Evolutionary conservation across 2,329 filamentous ascomycete species (phyloP).

Genomic region (Blastomyces silverae): DNA sequence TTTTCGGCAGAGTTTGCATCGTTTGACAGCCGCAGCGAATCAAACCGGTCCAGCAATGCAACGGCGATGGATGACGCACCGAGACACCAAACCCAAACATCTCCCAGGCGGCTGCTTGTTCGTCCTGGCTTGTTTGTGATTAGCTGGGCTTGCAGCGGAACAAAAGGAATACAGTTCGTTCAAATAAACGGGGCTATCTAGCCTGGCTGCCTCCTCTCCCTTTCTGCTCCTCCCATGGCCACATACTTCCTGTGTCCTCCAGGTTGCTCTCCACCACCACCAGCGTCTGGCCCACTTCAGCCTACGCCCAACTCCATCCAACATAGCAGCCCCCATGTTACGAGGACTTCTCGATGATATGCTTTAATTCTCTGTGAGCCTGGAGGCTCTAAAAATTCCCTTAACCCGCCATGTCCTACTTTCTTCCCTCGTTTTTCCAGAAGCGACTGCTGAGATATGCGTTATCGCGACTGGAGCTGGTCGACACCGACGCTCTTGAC

Average conservation of each 20-base stretch:
- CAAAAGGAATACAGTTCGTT: slow-evolving; percentile 2
- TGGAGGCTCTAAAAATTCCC: slow-evolving; percentile 25
- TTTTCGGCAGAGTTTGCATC: not conserved
- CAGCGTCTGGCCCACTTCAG: not conserved
- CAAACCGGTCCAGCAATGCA: slow-evolving; percentile 3
- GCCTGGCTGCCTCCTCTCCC: not conserved
- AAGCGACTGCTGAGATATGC: slow-evolving; percentile 85
- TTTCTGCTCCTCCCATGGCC: slow-evolving; percentile 56
- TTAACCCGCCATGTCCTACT: slow-evolving; percentile 57
- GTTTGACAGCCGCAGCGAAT: not conserved
- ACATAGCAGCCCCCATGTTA: slow-evolving; percentile 4
- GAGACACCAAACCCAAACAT: not conserved
- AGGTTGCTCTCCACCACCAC: slow-evolving; percentile 6
- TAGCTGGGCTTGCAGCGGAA: slow-evolving; percentile 4
- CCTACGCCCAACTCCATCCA: not conserved
- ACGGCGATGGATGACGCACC: slow-evolving; percentile 6
- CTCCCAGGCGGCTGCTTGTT: not conserved
- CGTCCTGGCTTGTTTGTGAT: not conserved
- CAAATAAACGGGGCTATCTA: not conserved
- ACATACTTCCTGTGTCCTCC: slow-evolving; percentile 75
- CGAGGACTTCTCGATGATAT: slow-evolving; percentile 22
- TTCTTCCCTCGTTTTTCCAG: slow-evolving; percentile 72
- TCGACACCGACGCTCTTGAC: slow-evolving; percentile 81
- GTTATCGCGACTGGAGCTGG: slow-evolving; percentile 71
- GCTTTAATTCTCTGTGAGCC: slow-evolving; percentile 25